Evolutionary conservation across 257 asterid species (phyloP), one percentile per base, ranked within the genome.

Genomic region (Solanum etuberosum): DNA sequence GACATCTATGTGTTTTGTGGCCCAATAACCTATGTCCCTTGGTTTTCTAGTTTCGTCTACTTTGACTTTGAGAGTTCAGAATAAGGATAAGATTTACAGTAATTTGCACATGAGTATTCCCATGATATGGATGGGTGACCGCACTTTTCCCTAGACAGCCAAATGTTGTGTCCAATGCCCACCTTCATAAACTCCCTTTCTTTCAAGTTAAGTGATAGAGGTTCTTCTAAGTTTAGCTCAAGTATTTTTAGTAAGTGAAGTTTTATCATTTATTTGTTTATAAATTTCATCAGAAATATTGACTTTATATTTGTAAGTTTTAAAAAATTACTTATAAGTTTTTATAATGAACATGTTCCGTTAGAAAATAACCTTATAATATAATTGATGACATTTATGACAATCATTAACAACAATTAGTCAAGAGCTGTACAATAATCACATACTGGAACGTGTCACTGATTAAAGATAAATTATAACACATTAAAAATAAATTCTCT

Each of bases 331-430:
- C 40, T 37, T 9, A 1, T 37, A 37, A 37, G 2, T 37, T 37
- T 1, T 37, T 37, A 1, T 37, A 37, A 37, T 37, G 0, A 37
- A 6, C 1, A 6, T 37, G 7, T 6, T 0, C 2, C 2, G 2
- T 1, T 6, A 37, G 7, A 37, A 37, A 37, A 2, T 38, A 38
- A 38, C 42, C 0, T 38, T 38, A 38, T 38, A 8, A 38, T 7
- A 38, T 8, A 8, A 8, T 38, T 38, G 4, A 38, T 2, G 1
- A 38, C 2, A 38, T 38, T 8, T 38, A 38, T 38, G 42, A 2
- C 3, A 38, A 38, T 38, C 11, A 7, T 37, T 1, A 37, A 6
- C 40, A 38, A 38, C 3, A 38, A 38, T 8, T 38, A 11, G 42
- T 38, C 42, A 38, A 38, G 42, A 38, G 11, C 9, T 7, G 42